phyloP scores from a whole-genome alignment of 2,329 filamentous ascomycete species.

The Xylaria multiplex region DNA sequence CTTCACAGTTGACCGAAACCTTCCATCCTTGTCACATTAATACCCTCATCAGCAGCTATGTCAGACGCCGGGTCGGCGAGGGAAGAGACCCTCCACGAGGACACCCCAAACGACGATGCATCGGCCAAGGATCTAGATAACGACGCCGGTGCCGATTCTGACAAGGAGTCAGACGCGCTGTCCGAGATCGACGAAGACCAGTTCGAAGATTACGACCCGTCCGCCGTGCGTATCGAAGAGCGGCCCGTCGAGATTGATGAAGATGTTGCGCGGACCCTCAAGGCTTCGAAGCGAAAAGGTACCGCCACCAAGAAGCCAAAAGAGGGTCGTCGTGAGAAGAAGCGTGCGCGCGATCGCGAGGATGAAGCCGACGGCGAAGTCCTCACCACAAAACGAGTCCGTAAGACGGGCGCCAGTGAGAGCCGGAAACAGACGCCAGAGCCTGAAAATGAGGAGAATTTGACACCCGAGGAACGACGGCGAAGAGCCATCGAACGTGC shows the following conservation, averaged over 20 bases:
- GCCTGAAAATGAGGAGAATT: slow-evolving; percentile 77
- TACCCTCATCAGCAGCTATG: slow-evolving; percentile 43
- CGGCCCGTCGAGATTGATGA: slow-evolving; percentile 74
- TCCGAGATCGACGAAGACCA: slow-evolving; percentile 77
- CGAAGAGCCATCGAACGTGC: slow-evolving; percentile 85
- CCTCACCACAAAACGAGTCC: slow-evolving; percentile 60
- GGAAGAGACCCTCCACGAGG: slow-evolving; percentile 45
- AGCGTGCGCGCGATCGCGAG: slow-evolving; percentile 64
- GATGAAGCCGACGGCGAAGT: slow-evolving; percentile 58
- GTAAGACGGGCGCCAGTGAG: slow-evolving; percentile 52
- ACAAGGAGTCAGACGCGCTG: slow-evolving; percentile 68
- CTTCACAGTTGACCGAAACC: neutral
- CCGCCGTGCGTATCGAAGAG: slow-evolving; percentile 70
- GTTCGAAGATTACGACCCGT: slow-evolving; percentile 75
- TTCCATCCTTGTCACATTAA: neutral
- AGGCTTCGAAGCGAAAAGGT: slow-evolving; percentile 73
- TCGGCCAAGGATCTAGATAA: slow-evolving; percentile 52
- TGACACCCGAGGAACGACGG: slow-evolving; percentile 86
- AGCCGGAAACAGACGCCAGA: slow-evolving; percentile 63
- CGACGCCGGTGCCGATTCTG: slow-evolving; percentile 59
- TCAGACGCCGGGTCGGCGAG: slow-evolving; percentile 58
- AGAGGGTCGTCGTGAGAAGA: slow-evolving; percentile 76
- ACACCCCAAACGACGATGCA: slow-evolving; percentile 37
- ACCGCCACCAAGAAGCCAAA: slow-evolving; percentile 77
- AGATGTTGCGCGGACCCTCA: slow-evolving; percentile 70